Evolutionary conservation across 2,329 filamentous ascomycete genomes (phyloP), one percentile per base, ranked within the genome.

Genomic region (Monilinia fructigena): DNA sequence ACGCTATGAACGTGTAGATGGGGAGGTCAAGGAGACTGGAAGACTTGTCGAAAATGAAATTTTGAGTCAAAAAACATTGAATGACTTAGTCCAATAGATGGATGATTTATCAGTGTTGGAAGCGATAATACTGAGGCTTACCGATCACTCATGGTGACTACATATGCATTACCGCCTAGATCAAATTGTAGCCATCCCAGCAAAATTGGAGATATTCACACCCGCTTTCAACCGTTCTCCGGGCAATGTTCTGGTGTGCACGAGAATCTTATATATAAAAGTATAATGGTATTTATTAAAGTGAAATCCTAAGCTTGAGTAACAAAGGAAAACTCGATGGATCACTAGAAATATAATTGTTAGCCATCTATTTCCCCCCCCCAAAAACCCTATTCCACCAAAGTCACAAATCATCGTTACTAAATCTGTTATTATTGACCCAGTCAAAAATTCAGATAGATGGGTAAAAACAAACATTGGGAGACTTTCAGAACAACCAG

Each of bases 11-110:
- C 31, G 18, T 40, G 31, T 56, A 11, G 54, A 56, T 40, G 54
- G 54, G 8, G 35, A 56, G 31, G 31, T 40, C 35, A 38, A 38
- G 14, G 54, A 40, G 38, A 56, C 31, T 4, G 54, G 31, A 5
- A 35, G 54, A 20, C 38, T 56, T 11, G 31, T 56, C 18, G 54
- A 56, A 23, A 31, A 40, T 38, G 54, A 56, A 38, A 40, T 56
- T n/a, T 56, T 40, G 35, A 38, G n/a, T 23, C 20, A 56, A 23
- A 31, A 26, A 10, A 55, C 4, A 35, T 38, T 55, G 53, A 28
- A 47, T 47, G 45, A 8, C 10, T 47, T 47, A 5, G 45, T 47
- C 18, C 45, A 47, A 47, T 47, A 47, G 45, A 7, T 16, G 45
- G 18, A 10, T 35, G 6, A 35, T 7, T 47, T 2, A 20, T 20